Evolutionary conservation across 1,284 basidiomycete species (phyloP).

Genomic region (Earliella scabrosa): DNA sequence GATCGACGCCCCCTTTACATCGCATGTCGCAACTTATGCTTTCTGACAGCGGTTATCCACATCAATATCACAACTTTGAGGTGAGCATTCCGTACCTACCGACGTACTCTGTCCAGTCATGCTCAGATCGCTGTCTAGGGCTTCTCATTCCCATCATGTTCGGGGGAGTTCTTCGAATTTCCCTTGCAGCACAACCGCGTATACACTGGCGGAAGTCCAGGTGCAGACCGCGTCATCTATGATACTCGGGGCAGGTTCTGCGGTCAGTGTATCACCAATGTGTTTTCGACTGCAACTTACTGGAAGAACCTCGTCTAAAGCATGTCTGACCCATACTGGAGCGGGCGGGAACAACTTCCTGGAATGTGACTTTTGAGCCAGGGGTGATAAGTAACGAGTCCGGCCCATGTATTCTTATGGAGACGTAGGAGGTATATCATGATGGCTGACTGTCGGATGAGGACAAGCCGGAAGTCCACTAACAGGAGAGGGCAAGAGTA

Average conservation of each 20-base stretch:
- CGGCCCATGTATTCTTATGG: no score
- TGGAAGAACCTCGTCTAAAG: constrained; percentile 20
- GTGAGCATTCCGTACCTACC: constrained; percentile 9
- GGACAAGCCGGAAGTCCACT: no score
- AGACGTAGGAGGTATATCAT: no score
- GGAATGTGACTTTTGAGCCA: constrained; percentile 37
- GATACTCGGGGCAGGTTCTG: constrained; percentile 39
- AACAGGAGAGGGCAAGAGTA: no score
- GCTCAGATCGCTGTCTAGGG: constrained; percentile 17
- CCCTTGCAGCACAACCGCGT: constrained; percentile 35
- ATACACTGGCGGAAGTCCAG: constrained; percentile 42
- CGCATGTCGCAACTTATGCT: no score
- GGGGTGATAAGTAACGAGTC: no score
- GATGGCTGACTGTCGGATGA: no score
- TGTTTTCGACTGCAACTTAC: background rate
- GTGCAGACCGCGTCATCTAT: constrained; percentile 45
- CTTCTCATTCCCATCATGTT: constrained; percentile 35
- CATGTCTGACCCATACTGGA: constrained; percentile 43
- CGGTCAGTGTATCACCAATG: constrained; percentile 28
- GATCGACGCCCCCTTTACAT: no score
- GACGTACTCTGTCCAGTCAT: background rate
- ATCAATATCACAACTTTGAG: constrained; percentile 34
- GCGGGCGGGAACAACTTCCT: constrained; percentile 40
- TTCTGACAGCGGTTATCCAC: constrained; percentile 31
- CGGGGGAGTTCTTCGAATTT: constrained; percentile 39